Base-by-base conservation (phyloP, 208 protist genomes). In the Leishmania gerbilli region DNA sequence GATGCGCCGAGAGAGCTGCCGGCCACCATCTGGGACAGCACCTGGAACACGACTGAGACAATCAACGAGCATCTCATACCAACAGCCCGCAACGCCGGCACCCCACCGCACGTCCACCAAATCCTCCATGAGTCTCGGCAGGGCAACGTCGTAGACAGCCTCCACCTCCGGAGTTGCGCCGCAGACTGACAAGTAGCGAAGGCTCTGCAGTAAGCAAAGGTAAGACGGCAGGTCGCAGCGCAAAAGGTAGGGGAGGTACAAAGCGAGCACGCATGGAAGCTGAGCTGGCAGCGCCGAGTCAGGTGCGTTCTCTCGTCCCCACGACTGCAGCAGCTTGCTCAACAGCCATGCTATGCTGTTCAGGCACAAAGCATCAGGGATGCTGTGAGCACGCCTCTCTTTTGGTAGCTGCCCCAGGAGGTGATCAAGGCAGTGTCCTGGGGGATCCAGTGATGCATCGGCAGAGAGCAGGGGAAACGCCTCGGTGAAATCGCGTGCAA, bases 201-300 rank as follows among this genome's bases (percentile, higher is more conserved):
- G 58, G 47, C 82, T 79, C 65, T 58, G 27, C 9, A 86, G 40
- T 31, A 74, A 78, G 13, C 77, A 40, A 6, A 64, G 9, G 34
- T 86, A 86, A 31, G 77, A 71, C 21, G 82, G 78, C 1, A 86
- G 31, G 71, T 86, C 82, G 24, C 80, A 77, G 15, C 82, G 82
- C 55, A 79, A 37, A 51, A 86, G 49, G n/a, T 80, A 86, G 2
- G 82, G 82, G 37, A 86, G 45, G 47, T 77, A 71, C 55, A 82
- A 65, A 27, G 82, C 82, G 40, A 86, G 62, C 13, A 49, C 55
- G 49, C 77, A 82, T 56, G 82, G 77, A 11, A 86, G 21, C 40
- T 82, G 77, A 8, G 82, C 82, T 7, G 82, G 82, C 40, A 67
- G 78, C 53, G 56, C 31, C 21, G 67, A 71, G 40, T 45, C 17